Base-by-base conservation (phyloP, 1,139 yeast genomes). In the Lodderomyces pseudojiufengensis region DNA sequence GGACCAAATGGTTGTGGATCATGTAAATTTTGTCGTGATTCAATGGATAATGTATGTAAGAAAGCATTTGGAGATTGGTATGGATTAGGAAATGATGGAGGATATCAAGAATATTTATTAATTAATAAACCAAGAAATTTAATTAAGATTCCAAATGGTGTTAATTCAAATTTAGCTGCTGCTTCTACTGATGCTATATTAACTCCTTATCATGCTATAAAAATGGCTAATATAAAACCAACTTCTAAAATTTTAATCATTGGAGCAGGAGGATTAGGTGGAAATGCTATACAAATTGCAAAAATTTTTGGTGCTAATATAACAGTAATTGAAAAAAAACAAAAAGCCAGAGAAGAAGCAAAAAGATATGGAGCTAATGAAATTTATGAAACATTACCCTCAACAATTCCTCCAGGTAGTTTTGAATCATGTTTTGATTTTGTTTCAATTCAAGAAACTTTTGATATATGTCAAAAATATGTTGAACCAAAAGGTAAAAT, bases 181-280 rank as follows among this genome's bases (percentile, higher is more conserved):
- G 65, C 63, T 14, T 57, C 70, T 14, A 60, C 65, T 44, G 65
- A 68, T 43, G 68, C 72, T 3, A 67, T 64, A 4, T 54, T 68
- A 43, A 68, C 73, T 3, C 73, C 73, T 2, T 65, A 57, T 50
- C 72, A 65, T 38, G 70, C 73, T 4, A 29, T 46, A 5, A 45
- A 43, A 30, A 29, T 38, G 20, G 49, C 49, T 5, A 32, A 38
- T 15, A 36, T 47, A 9, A 29, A 25, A 5, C 67, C 72, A 9
- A 48, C 57, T 6, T 43, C 57, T 12, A 64, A 59, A 38, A 63
- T 66, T 9, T 53, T 69, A 38, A 54, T 67, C 12, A 44, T 67
- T 35, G 76, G 76, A 1, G 54, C 67, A 21, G 76, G 76, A 16
- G 76, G 76, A 2, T 55, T 70, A 39, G 75, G 76, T 0, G 50